These are phyloP conservation scores for Datura wrightii DNA, from an alignment of 257 asterid genomes.

Conservation along the genomic window DNA sequence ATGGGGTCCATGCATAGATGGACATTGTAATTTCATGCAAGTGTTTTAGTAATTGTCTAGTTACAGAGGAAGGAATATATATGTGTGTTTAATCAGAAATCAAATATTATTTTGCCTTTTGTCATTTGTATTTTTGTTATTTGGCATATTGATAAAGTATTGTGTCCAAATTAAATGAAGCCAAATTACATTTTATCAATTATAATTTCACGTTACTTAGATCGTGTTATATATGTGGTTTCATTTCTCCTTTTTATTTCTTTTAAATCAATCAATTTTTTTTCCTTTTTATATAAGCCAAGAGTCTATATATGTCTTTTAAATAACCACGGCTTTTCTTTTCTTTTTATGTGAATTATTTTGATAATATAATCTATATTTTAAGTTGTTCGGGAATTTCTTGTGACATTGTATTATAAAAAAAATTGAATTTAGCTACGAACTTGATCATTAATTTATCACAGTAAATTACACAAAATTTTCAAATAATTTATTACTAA, in stretches of 20 bases:
- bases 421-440: no score
- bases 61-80: conserved; percentile 19
- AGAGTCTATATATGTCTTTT: background rate
- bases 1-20: conserved; percentile 31
- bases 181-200: conserved; percentile 15
- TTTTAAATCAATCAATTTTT: background rate
- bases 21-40: background rate
- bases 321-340: background rate
- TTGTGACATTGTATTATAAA: background rate
- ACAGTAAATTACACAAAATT: no score
- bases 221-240: background rate
- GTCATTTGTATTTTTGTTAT: background rate
- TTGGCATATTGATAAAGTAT: conserved; percentile 9
- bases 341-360: background rate
- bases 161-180: conserved; percentile 1
- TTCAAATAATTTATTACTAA: no score
- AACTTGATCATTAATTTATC: no score
- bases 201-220: background rate
- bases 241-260: conserved; percentile 18
- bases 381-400: background rate
- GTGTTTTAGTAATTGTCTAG: conserved; percentile 44
- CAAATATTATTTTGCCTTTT: background rate
- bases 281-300: background rate
- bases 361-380: background rate
- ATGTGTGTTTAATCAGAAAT: conserved; percentile 6